These are phyloP conservation scores for Acacia confusa DNA, from an alignment of 306 rosid species.

Conservation along the genomic window DNA sequence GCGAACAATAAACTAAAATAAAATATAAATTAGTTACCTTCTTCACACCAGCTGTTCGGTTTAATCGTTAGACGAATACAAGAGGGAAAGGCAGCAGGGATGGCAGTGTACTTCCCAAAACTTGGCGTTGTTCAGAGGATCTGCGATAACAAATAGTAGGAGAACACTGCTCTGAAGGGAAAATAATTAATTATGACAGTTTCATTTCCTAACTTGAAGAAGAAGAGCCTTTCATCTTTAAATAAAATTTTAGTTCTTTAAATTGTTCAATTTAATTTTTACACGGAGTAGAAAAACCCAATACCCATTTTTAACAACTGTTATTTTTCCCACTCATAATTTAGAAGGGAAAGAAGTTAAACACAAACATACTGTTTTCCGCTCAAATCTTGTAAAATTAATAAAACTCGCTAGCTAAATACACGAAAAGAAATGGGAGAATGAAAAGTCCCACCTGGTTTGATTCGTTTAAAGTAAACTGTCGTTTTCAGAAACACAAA, in stretches of 20 bases:
- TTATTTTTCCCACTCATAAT: background rate
- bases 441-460: background rate
- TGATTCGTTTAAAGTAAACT: background rate
- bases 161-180: no score
- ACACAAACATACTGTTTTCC: background rate
- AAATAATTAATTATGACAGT: background rate
- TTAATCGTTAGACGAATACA: no score
- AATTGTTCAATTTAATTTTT: background rate
- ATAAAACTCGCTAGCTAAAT: background rate
- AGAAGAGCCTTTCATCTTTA: background rate
- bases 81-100: no score
- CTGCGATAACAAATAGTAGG: no score
- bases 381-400: background rate
- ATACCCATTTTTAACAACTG: background rate
- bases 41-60: no score
- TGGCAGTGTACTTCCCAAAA: no score
- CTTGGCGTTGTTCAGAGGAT: no score
- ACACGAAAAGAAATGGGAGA: background rate
- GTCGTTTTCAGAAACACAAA: background rate
- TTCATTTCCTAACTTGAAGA: background rate
- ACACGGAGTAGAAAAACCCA: background rate
- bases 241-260: background rate
- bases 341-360: background rate
- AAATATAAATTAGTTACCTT: no score
- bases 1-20: no score